A percentile compares a stretch with the other conserved stretches of the same genome.
These are phyloP conservation scores for Gaertneriomyces sp. DNA, from an alignment of 192 early-diverging fungal species.

Conservation along the genomic window DNA sequence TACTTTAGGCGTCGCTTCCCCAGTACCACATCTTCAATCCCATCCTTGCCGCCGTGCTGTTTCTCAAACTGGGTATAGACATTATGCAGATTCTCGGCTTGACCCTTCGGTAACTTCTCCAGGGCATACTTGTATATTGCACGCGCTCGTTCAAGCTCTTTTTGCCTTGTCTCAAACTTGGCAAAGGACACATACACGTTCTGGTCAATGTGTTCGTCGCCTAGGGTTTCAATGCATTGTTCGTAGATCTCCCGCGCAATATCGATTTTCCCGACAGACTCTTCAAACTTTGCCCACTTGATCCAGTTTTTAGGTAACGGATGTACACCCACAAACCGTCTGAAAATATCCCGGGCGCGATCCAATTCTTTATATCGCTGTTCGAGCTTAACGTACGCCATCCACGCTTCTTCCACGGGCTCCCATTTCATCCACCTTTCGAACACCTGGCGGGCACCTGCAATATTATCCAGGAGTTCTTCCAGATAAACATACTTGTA, in stretches of 20 bases:
- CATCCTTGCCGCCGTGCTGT: conserved; percentile 82
- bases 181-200: conserved; percentile 95
- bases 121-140: conserved; percentile 95
- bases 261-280: conserved; percentile 69
- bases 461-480: conserved; percentile 87
- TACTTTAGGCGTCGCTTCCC: conserved; percentile 87
- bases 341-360: conserved; percentile 73
- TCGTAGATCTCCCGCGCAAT: conserved; percentile 83
- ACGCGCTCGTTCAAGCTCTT: conserved; percentile 91
- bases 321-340: conserved; percentile 82
- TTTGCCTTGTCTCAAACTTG: conserved; percentile 84
- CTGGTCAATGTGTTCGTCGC: conserved; percentile 88
- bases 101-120: conserved; percentile 75
- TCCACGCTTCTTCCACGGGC: conserved; percentile 87
- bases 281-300: conserved; percentile 95
- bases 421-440: conserved; percentile 99
- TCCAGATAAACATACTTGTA: conserved; percentile 99
- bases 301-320: conserved; percentile 95
- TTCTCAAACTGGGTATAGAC: conserved; percentile 97
- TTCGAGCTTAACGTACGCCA: conserved; percentile 93
- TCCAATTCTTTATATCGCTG: conserved; percentile 76
- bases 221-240: conserved; percentile 79
- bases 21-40: conserved; percentile 87
- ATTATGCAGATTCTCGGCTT: conserved; percentile 85
- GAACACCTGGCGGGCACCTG: conserved; percentile 88